Conservation (phyloP, 2,329 filamentous ascomycete species). For the Orbilia quercus region DNA sequence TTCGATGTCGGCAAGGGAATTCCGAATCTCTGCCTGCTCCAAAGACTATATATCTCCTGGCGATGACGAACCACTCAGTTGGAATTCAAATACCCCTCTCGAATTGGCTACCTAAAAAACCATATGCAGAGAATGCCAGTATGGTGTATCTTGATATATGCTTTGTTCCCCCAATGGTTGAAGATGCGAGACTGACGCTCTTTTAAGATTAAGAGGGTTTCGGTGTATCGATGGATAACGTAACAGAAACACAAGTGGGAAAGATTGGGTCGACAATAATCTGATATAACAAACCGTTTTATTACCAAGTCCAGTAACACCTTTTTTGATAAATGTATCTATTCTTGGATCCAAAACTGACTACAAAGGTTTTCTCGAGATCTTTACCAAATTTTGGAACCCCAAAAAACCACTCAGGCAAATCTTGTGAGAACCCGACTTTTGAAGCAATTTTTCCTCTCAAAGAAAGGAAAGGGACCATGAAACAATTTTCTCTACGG, state of each 20-base stretch:
- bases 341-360: conserved; percentile 1
- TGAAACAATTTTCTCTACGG: conserved; percentile 1
- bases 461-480: conserved; percentile 5
- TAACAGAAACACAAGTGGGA: conserved; percentile 14
- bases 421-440: not conserved
- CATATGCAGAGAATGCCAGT: not conserved
- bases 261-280: conserved; percentile 14
- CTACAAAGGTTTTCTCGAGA: not conserved
- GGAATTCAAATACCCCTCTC: not conserved
- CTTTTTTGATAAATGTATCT: not conserved
- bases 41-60: not conserved
- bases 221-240: conserved; percentile 32
- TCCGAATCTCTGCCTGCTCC: conserved; percentile 35
- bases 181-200: not conserved
- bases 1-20: conserved; percentile 23
- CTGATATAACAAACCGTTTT: not conserved
- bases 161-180: too few species aligned
- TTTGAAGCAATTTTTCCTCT: not conserved
- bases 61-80: not conserved
- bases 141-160: not conserved
- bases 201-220: too few species aligned
- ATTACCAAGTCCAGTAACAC: not conserved
- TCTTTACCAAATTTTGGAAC: not conserved
- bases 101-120: not conserved
- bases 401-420: too few species aligned